Evolutionary conservation across 306 rosid species (phyloP).

Genomic region (Morella rubra): DNA sequence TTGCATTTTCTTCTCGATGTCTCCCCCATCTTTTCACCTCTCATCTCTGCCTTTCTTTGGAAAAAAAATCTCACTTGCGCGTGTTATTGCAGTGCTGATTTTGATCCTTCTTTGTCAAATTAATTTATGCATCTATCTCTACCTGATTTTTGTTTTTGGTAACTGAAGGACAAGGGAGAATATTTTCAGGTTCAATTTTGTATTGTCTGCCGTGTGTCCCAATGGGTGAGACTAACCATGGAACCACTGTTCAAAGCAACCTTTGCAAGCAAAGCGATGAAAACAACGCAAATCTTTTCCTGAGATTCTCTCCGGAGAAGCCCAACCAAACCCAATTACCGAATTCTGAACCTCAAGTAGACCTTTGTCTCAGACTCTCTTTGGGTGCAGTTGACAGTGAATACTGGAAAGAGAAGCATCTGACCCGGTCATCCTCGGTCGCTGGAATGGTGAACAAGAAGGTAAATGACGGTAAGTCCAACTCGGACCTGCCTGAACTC

Average conservation of each 20-base stretch:
- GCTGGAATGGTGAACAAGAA: slow-evolving; percentile 24
- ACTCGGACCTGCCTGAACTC: slow-evolving; percentile 1
- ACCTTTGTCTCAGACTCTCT: slow-evolving; percentile 45
- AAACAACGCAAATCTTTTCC: slow-evolving; percentile 12
- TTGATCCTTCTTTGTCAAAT: background rate
- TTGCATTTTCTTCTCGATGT: background rate
- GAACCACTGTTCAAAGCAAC: background rate
- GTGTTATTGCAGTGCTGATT: background rate
- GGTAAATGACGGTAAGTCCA: background rate
- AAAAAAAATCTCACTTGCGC: background rate
- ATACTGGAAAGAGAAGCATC: slow-evolving; percentile 9
- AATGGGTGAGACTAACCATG: slow-evolving; percentile 17
- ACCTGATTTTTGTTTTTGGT: background rate
- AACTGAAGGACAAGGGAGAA: background rate
- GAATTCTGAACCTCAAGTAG: slow-evolving; percentile 19
- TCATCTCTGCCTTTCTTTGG: background rate
- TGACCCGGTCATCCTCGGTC: slow-evolving; percentile 28
- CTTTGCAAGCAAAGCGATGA: slow-evolving; percentile 9
- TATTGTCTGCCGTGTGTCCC: background rate
- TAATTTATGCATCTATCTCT: background rate
- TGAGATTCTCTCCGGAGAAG: slow-evolving; percentile 12
- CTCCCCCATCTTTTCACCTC: background rate
- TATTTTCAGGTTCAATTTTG: background rate
- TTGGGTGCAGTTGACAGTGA: slow-evolving; percentile 28
- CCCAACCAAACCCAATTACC: background rate